Base-by-base conservation (phyloP, 495 filamentous ascomycete species). In the Xylaria telfairii region DNA sequence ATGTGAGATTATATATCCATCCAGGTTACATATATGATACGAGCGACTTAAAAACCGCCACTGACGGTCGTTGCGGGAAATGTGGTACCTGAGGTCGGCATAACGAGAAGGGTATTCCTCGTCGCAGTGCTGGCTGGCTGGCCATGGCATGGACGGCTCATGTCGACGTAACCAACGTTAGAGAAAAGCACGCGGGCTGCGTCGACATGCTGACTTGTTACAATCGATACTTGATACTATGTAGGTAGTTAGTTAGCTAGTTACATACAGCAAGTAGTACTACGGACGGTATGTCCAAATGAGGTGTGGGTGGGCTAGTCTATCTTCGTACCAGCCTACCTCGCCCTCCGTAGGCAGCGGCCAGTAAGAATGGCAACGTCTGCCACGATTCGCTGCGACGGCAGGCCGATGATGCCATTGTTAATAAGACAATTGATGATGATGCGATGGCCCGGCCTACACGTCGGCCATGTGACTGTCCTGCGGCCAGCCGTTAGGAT, bases 381-480 rank as follows among this genome's bases (percentile, higher is more conserved):
- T 24, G 24, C 42, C 61, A 64, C 61, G 61, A 42, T 21, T 63
- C 26, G 24, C 21, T 24, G 46, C 13, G n/a, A 10, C 10, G 4
- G 34, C 13, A 26, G 60, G 34, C 19, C 4, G 56, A 61, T 61
- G 59, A 61, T 61, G 37, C 37, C 37, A 61, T 61, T 41, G 59
- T 26, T 61, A 42, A 41, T 26, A 51, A 51, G 62, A 49, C 24
- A 51, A 65, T 41, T 9, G 62, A 39, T 39, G 62, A 66, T 54
- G 64, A 54, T 66, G 46, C 46, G 64, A 66, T 42, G n/a, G 28
- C 46, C 46, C 30, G 6, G 39, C 41, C 24, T 39, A 19, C 26
- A 17, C 13, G 26, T 9, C 5, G n/a, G 47, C 64, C 64, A 66
- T 66, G 64, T 66, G 64, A 66, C 64, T 65, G 3, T 17, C 34